These are phyloP conservation scores for Senna tora DNA, from an alignment of 306 rosid genomes.

Conservation along the genomic window DNA sequence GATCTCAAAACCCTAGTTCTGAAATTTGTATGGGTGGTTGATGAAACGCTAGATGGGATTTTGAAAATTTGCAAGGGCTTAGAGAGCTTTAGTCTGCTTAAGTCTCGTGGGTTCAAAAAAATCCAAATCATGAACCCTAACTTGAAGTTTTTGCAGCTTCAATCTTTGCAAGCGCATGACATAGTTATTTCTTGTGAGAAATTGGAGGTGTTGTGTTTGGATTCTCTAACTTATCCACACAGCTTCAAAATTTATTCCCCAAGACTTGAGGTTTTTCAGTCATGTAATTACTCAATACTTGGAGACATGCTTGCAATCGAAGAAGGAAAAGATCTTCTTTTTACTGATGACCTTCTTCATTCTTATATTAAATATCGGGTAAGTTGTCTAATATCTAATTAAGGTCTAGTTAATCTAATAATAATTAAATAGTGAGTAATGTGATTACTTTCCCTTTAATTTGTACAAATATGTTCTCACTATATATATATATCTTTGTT, in stretches of 20 bases:
- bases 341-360: neutral
- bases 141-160: slow-evolving; percentile 17
- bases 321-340: neutral
- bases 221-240: neutral
- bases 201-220: slow-evolving; percentile 14
- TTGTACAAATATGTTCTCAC: neutral
- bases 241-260: neutral
- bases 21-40: neutral
- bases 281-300: neutral
- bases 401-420: too few relatives aligned
- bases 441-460: neutral
- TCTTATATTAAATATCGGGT: neutral
- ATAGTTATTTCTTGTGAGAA: neutral
- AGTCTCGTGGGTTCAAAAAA: neutral
- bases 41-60: neutral
- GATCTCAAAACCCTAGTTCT: slow-evolving; percentile 8
- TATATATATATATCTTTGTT: neutral
- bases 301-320: neutral
- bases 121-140: neutral
- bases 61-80: neutral
- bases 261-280: neutral
- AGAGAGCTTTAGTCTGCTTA: slow-evolving; percentile 11
- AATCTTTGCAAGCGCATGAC: slow-evolving; percentile 3
- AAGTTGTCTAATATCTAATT: neutral
- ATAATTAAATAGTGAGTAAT: neutral